These are phyloP conservation scores for Epithemia pelagica DNA, from an alignment of 108 stramenopile species.

Conservation along the genomic window DNA sequence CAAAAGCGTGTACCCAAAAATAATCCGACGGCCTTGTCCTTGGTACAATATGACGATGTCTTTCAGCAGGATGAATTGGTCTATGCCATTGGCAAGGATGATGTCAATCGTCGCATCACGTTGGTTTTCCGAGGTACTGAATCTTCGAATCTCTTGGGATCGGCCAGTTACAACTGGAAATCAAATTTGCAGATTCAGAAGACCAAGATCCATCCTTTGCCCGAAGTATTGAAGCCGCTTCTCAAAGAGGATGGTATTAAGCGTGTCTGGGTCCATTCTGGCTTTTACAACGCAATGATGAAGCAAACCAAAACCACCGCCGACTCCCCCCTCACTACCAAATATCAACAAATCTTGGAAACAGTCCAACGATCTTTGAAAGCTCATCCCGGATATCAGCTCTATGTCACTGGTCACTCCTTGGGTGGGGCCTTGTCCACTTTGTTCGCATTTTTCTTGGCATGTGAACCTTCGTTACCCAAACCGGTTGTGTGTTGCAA, in stretches of 20 bases:
- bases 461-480: neutral
- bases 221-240: neutral
- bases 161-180: neutral
- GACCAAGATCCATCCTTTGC: neutral
- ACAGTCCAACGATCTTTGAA: neutral
- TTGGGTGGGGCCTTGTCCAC: slow-evolving; percentile 64
- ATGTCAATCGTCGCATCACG: slow-evolving; percentile 21
- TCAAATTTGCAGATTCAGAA: neutral
- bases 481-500: slow-evolving; percentile 48
- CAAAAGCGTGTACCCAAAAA: neutral
- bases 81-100: neutral
- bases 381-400: neutral
- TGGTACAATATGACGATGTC: neutral
- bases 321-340: neutral
- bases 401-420: slow-evolving; percentile 69
- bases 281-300: neutral
- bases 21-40: neutral
- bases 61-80: neutral
- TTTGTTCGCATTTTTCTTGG: slow-evolving; percentile 53
- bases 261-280: neutral
- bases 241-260: neutral
- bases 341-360: neutral
- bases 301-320: neutral
- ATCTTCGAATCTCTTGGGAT: neutral
- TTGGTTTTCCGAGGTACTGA: slow-evolving; percentile 32